Percentiles rank a stretch among this genome's conserved stretches.
Evolutionary conservation across 2,329 filamentous ascomycete genomes (phyloP).

Genomic region (Phaeomoniella chlamydospora): DNA sequence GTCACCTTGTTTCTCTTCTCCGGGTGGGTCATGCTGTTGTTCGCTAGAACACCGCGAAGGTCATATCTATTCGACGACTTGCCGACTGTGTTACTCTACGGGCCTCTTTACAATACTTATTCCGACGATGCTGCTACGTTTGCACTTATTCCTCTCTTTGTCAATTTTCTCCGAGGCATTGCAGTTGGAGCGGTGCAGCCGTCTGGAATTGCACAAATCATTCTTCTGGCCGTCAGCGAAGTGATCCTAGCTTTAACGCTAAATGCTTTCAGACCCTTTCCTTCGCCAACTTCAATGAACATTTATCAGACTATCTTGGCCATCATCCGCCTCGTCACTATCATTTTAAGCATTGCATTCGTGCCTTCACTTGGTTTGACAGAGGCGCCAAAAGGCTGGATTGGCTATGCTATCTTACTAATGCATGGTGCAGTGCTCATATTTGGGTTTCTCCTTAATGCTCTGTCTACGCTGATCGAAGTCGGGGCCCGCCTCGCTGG

Average conservation of each 20-base stretch:
- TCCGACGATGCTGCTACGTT: constrained; percentile 86
- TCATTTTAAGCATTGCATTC: constrained; percentile 69
- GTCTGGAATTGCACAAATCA: constrained; percentile 83
- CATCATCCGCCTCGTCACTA: constrained; percentile 57
- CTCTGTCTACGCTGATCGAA: constrained; percentile 79
- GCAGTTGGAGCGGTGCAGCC: constrained; percentile 87
- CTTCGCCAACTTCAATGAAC: constrained; percentile 91
- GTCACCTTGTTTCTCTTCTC: constrained; percentile 59
- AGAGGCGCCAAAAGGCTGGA: constrained; percentile 77
- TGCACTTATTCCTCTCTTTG: constrained; percentile 69
- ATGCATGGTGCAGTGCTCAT: constrained; percentile 75
- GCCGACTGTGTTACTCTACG: constrained; percentile 75
- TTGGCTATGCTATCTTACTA: constrained; percentile 80
- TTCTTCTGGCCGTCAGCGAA: constrained; percentile 85
- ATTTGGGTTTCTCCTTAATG: constrained; percentile 87
- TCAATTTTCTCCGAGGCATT: constrained; percentile 76
- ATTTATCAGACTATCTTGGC: constrained; percentile 83
- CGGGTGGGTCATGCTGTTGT: constrained; percentile 65
- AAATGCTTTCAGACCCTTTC: constrained; percentile 80
- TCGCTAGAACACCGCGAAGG: constrained; percentile 66
- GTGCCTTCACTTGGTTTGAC: constrained; percentile 67
- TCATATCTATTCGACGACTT: constrained; percentile 88
- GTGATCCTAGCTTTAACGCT: constrained; percentile 78
- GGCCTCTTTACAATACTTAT: constrained; percentile 93
- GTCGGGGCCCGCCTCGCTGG: constrained; percentile 71